Conservation (phyloP, 495 filamentous ascomycete genomes). For the Physcia stellaris region DNA sequence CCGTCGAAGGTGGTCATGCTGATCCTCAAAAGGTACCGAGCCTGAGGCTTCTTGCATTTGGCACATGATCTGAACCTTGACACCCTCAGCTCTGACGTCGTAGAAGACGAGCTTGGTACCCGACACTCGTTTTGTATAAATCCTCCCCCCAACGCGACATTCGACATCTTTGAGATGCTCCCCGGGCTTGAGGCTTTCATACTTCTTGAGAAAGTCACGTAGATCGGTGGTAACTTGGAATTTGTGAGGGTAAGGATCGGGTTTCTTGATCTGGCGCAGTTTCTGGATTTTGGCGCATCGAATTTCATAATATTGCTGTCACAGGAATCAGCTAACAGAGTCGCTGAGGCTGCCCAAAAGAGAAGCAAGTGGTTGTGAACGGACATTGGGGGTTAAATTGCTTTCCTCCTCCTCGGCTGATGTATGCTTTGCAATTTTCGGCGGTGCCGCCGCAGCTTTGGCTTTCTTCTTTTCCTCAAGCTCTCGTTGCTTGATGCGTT, state of each 20-base stretch:
- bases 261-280: slow-evolving; percentile 64
- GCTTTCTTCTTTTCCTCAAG: slow-evolving; percentile 77
- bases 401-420: slow-evolving; percentile 56
- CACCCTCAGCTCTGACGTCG: slow-evolving; percentile 72
- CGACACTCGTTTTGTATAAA: slow-evolving; percentile 75
- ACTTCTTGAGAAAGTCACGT: slow-evolving; percentile 60
- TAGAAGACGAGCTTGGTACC: slow-evolving; percentile 88
- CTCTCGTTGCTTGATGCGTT: slow-evolving; percentile 81
- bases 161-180: slow-evolving; percentile 59
- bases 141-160: slow-evolving; percentile 66
- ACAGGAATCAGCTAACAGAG: neutral
- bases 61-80: slow-evolving; percentile 83
- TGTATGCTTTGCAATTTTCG: slow-evolving; percentile 53
- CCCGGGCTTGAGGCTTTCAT: slow-evolving; percentile 67
- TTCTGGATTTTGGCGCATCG: slow-evolving; percentile 74
- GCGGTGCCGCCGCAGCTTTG: slow-evolving; percentile 63
- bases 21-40: slow-evolving; percentile 56
- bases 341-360: neutral
- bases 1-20: slow-evolving; percentile 79
- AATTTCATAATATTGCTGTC: slow-evolving; percentile 94
- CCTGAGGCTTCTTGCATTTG: slow-evolving; percentile 59
- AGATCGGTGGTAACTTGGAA: slow-evolving; percentile 76
- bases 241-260: slow-evolving; percentile 95
- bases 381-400: slow-evolving; percentile 79
- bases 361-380: neutral